Conservation (phyloP, 1,284 basidiomycete genomes). For the Leccinum olivaceoglutinosum region DNA sequence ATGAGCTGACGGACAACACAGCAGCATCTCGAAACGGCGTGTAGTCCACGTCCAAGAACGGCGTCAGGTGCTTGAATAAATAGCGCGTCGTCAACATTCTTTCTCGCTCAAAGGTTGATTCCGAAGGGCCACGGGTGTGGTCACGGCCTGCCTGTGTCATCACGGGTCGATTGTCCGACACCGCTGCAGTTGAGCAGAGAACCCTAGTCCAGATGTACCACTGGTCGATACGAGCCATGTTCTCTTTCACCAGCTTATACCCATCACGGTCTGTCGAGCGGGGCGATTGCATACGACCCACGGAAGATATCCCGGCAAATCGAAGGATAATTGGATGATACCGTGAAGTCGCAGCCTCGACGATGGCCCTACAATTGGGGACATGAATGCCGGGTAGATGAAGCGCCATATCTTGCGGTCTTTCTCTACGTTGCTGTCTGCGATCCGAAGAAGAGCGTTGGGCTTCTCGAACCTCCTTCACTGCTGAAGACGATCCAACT, state of each 20-base stretch:
- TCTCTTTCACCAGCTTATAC: conserved; percentile 52
- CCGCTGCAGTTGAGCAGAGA: conserved; percentile 73
- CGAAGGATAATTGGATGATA: conserved; percentile 53
- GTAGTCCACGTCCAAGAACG: conserved; percentile 85
- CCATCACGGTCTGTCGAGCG: conserved; percentile 48
- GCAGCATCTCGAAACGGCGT: conserved; percentile 81
- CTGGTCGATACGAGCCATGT: conserved; percentile 67
- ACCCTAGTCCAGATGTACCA: conserved; percentile 87
- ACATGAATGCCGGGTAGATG: conserved; percentile 61
- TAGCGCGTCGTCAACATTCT: conserved; percentile 74
- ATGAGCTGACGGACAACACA: conserved; percentile 83
- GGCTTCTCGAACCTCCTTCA: conserved; percentile 52
- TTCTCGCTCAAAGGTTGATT: conserved; percentile 68
- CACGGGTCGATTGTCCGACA: conserved; percentile 57
- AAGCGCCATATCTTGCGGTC: conserved; percentile 71
- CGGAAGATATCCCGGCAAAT: conserved; percentile 57
- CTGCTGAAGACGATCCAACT: conserved; percentile 54
- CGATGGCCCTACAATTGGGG: conserved; percentile 50
- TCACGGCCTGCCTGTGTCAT: conserved; percentile 57
- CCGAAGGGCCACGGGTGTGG: conserved; percentile 69
- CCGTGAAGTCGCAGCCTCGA: conserved; percentile 60
- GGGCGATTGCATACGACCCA: conserved; percentile 32
- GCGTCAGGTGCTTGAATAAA: conserved; percentile 82
- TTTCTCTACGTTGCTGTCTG: conserved; percentile 57
- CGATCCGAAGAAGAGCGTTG: conserved; percentile 57